These are phyloP conservation scores for Sisymbrium irio DNA, from an alignment of 345 rosid genomes.

Conservation along the genomic window DNA sequence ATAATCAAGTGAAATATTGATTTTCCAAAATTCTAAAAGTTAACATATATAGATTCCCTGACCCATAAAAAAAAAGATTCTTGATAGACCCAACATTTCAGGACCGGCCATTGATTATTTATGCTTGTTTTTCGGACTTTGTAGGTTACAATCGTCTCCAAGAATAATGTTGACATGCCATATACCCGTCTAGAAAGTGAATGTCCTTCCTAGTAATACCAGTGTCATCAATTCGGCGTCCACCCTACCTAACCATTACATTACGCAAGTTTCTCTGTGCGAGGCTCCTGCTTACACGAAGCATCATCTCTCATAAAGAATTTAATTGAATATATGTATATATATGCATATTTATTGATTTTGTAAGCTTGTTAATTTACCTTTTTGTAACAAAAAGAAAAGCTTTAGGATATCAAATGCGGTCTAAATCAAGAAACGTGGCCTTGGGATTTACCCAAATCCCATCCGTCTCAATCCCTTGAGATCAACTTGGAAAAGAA, in stretches of 20 bases:
- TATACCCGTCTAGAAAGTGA: neutral
- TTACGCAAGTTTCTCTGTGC: neutral
- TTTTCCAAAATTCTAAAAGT: too few relatives aligned
- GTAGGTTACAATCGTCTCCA: neutral
- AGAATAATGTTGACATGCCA: neutral
- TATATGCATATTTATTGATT: neutral
- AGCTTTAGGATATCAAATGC: neutral
- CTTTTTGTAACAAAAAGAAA: neutral
- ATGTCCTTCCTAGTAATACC: neutral
- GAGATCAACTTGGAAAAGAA: neutral
- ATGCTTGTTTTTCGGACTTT: too few relatives aligned
- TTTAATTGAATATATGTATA: too few relatives aligned
- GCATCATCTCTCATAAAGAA: neutral
- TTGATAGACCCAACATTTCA: too few relatives aligned
- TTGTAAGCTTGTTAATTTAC: neutral
- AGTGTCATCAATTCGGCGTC: neutral
- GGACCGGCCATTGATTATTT: too few relatives aligned
- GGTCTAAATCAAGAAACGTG: neutral
- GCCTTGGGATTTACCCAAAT: neutral
- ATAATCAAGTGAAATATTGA: too few relatives aligned
- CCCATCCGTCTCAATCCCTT: neutral
- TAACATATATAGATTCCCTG: too few relatives aligned
- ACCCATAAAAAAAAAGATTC: too few relatives aligned
- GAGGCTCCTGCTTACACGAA: slow-evolving; percentile 13
- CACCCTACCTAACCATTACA: neutral